phyloP scores from a whole-genome alignment of 2,329 filamentous ascomycete genomes.

The Coniochaeta sp. region DNA sequence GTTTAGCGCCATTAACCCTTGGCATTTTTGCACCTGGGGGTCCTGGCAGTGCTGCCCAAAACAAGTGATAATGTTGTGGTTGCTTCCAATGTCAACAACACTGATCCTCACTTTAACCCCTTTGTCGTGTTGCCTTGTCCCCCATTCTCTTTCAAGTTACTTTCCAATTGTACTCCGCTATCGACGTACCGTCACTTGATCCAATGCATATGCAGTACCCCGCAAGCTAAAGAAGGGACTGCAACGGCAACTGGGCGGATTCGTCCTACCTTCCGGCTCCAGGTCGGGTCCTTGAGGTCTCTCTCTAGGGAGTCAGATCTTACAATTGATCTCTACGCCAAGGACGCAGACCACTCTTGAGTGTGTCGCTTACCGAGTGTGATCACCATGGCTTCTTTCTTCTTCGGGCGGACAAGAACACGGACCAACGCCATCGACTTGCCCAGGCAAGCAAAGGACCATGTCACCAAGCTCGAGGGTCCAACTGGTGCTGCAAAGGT shows the following conservation, averaged over 20 bases:
- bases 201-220: background rate
- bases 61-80: background rate
- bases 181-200: background rate
- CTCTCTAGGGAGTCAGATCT: background rate
- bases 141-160: background rate
- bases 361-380: background rate
- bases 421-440: slow-evolving; percentile 44
- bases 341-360: background rate
- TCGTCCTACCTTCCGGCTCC: background rate
- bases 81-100: background rate
- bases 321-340: background rate
- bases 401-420: slow-evolving; percentile 45
- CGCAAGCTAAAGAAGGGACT: background rate
- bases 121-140: background rate
- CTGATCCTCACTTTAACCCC: background rate
- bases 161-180: background rate
- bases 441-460: slow-evolving; percentile 47
- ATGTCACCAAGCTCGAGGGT: slow-evolving; percentile 44
- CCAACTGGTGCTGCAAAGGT: slow-evolving; percentile 41
- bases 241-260: background rate
- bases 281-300: background rate
- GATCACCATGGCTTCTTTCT: slow-evolving; percentile 35
- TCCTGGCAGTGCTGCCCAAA: too few species aligned
- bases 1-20: background rate
- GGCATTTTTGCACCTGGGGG: background rate